These are phyloP conservation scores for Omphalea diandra DNA, from an alignment of 441 rosid species.

Conservation along the genomic window DNA sequence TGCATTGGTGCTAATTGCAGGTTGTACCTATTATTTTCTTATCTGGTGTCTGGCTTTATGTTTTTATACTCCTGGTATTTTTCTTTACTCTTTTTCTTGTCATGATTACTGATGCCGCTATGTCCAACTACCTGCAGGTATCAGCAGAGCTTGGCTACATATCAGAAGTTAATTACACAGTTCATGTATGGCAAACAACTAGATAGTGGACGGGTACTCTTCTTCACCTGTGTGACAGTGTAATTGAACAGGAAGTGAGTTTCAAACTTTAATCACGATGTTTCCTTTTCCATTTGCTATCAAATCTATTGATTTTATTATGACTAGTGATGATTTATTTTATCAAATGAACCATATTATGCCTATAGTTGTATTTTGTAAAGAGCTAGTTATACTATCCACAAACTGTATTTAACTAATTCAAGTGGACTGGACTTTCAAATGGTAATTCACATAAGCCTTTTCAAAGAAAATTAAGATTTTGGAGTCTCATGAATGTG, in stretches of 20 bases:
- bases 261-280: neutral
- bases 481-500: neutral
- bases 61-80: neutral
- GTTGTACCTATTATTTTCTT: neutral
- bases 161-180: constrained; percentile 87
- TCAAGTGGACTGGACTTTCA: neutral
- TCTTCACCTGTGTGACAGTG: constrained; percentile 93
- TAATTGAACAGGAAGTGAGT: constrained; percentile 88
- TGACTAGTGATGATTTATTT: neutral
- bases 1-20: neutral
- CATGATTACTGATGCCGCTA: constrained; percentile 6
- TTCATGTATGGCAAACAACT: constrained; percentile 95
- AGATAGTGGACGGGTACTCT: constrained; percentile 98
- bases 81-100: constrained; percentile 9
- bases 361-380: neutral
- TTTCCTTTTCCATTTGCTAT: neutral
- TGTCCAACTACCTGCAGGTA: constrained; percentile 50
- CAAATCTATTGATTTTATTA: neutral
- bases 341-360: neutral
- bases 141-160: constrained; percentile 73
- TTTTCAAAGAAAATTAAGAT: neutral
- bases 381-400: neutral
- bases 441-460: neutral
- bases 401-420: neutral
- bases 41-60: neutral